phyloP scores from a whole-genome alignment of 345 rosid genomes.

The Stellera chamaejasme region DNA sequence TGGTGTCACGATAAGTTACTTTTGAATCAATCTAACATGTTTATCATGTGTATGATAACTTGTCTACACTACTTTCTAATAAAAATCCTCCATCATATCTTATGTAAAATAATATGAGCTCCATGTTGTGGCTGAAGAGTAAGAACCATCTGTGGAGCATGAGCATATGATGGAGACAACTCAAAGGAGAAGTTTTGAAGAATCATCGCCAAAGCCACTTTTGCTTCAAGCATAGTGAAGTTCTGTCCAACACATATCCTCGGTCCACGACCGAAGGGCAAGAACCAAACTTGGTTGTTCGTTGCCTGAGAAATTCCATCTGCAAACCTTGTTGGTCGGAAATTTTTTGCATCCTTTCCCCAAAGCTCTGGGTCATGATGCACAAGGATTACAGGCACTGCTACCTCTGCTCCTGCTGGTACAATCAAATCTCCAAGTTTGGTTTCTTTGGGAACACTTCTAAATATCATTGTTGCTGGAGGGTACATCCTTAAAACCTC shows the following conservation, averaged over 20 bases:
- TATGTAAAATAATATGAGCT: conserved; percentile 28
- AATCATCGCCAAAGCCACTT: conserved; percentile 36
- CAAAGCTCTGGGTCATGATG: conserved; percentile 46
- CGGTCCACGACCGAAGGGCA: too few relatives aligned
- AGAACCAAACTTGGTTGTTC: conserved; percentile 17
- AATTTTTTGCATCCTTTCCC: conserved; percentile 52
- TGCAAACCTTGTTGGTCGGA: conserved; percentile 43
- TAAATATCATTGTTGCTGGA: conserved; percentile 13
- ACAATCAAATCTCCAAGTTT: conserved; percentile 33
- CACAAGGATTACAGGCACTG: conserved; percentile 22
- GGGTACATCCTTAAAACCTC: conserved; percentile 28
- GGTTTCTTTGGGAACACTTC: conserved; percentile 24
- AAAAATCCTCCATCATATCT: neutral
- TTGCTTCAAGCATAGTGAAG: conserved; percentile 49
- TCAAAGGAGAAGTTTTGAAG: conserved; percentile 36
- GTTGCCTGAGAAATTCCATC: conserved; percentile 47
- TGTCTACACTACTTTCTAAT: too few relatives aligned
- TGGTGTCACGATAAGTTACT: too few relatives aligned
- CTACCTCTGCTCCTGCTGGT: conserved; percentile 27
- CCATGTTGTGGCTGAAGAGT: conserved; percentile 41
- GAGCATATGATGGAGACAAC: conserved; percentile 39
- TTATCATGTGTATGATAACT: too few relatives aligned
- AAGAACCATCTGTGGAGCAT: conserved; percentile 26
- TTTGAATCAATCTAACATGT: too few relatives aligned
- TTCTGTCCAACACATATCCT: conserved; percentile 48